Evolutionary conservation across 169 alveolate genomes (phyloP), one percentile per base, ranked within the genome.

Genomic region (Plasmodium ovale): DNA sequence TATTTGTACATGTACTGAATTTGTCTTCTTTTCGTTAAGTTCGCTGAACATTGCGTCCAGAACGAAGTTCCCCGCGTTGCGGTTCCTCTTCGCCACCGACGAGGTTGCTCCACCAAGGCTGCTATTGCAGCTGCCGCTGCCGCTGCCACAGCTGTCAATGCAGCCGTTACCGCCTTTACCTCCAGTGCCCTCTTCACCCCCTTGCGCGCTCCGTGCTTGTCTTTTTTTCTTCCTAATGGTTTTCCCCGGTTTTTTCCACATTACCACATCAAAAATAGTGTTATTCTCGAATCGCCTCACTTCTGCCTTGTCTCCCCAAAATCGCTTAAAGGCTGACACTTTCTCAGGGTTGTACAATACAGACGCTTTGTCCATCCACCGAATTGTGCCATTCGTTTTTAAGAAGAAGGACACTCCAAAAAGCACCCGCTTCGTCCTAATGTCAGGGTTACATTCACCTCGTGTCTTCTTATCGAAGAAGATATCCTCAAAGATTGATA

Each of bases 211-310:
- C 27, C 2, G 19, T 21, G 21, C 1, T 73, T 33, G 7, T 0
- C 7, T 6, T 6, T 19, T 33, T 29, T 21, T 49, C 44, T 1
- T 39, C 5, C 2, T n/a, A 3, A 73, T 12, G 27, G 5, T 39
- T 49, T 12, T 44, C 19, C 39, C 88, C 4, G 88, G 88, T 31
- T 2, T 58, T 33, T 74, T 58, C 88, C 88, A 74, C 42, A 39
- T 6, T 4, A 74, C 23, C 19, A 74, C 73, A 21, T 74, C 88
- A 74, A 59, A 74, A 27, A 74, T 74, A 0, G 88, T 74, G 39
- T 74, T 74, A 19, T 74, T 74, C 60, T 74, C 88, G 60, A 74
- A 74, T 23, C 88, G 23, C 53, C 62, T 74, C 3, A 74, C 60
- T 12, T 42, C 42, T 39, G 27, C 88, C 4, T 58, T 74, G 33